A percentile compares a stretch with the other conserved stretches of the same genome.
These are phyloP conservation scores for Noccaea bulbosa DNA, from an alignment of 345 rosid species.

Conservation along the genomic window DNA sequence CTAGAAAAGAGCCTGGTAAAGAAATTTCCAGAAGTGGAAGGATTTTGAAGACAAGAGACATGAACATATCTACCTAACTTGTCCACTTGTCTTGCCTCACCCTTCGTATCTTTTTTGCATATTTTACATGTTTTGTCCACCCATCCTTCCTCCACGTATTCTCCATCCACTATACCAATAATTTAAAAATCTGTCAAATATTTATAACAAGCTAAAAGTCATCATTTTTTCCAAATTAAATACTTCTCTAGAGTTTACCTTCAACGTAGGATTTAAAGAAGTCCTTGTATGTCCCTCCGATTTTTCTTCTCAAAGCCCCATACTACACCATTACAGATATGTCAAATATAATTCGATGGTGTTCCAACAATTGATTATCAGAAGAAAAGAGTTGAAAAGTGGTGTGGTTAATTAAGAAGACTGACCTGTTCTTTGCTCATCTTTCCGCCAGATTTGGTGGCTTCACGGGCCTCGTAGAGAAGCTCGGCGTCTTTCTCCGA, in stretches of 20 bases:
- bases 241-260: slow-evolving; percentile 48
- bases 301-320: slow-evolving; percentile 91
- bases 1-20: slow-evolving; percentile 70
- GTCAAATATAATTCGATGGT: background rate
- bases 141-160: slow-evolving; percentile 75
- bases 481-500: slow-evolving; percentile 80
- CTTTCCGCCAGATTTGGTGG: slow-evolving; percentile 67
- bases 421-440: slow-evolving; percentile 77
- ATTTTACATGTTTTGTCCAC: slow-evolving; percentile 92
- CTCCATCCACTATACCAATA: slow-evolving; percentile 64
- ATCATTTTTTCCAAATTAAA: background rate
- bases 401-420: slow-evolving; percentile 10
- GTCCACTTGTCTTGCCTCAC: slow-evolving; percentile 81
- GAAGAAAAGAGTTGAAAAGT: background rate
- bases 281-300: slow-evolving; percentile 93
- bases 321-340: slow-evolving; percentile 55
- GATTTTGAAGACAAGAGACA: slow-evolving; percentile 64
- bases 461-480: slow-evolving; percentile 70
- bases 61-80: slow-evolving; percentile 77
- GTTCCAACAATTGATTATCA: background rate
- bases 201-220: background rate
- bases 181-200: background rate
- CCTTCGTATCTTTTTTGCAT: slow-evolving; percentile 84
- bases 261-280: slow-evolving; percentile 90
- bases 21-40: slow-evolving; percentile 67